Base-by-base conservation (phyloP, 2,329 filamentous ascomycete species). In the Chaetomiaceae sp. region DNA sequence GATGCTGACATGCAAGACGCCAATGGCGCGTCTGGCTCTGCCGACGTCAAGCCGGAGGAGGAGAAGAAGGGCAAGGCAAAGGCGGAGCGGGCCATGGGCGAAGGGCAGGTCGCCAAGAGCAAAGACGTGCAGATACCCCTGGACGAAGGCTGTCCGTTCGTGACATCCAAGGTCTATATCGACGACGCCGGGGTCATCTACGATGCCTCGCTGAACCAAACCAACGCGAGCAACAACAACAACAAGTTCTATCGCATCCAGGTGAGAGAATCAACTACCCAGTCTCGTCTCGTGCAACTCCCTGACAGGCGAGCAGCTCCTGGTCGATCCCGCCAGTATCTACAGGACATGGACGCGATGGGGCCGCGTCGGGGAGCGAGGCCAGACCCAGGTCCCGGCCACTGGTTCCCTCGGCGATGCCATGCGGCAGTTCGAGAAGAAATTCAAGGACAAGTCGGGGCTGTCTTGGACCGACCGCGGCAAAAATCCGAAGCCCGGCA, bases 161-260 rank as follows among this genome's bases (percentile, higher is more conserved):
- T 54, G 11, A 65, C 61, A 14, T 74, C 72, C 37, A 64, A 70
- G 17, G 88, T 95, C 29, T 84, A 87, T 64, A 80, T 92, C 52
- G 85, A 85, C 56, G 70, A 78, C 1, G 69, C 78, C 36, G 82
- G 83, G 19, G 71, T 86, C 51, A 89, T 92, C 44, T 92, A 82
- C 67, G 89, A 95, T 65, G 89, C 87, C 0, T 84, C 87, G 0
- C 74, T 95, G 42, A 94, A 91, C 61, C 87, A 91, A 66, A 87
- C 89, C 11, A 88, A 90, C 60, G 74, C 87, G 0, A 71, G 74
- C 0, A 70, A 77, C 43, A 94, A 92, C 65, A 87, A 88, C 69
- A 92, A 94, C 69, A 94, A 94, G 61, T 92, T 91, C 67, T 92
- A 91, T 64, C 81, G 82, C 25, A 68, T 91, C 25, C 88, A 92